A percentile compares a stretch with the other conserved stretches of the same genome.
phyloP scores from a whole-genome alignment of 495 filamentous ascomycete species.

The Talaromyces adpressus region DNA sequence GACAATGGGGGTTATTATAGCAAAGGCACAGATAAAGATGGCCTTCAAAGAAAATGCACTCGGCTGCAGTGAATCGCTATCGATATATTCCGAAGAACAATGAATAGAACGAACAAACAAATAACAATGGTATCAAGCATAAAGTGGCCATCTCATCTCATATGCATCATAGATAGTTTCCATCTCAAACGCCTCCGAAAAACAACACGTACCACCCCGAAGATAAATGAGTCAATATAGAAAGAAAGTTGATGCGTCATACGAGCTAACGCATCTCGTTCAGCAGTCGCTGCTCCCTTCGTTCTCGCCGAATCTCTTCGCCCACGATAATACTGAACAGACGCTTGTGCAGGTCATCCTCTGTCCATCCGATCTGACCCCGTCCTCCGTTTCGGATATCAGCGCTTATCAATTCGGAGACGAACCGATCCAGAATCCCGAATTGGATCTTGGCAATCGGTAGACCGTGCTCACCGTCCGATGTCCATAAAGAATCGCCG shows the following conservation, averaged over 20 bases:
- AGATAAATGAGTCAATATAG: not conserved
- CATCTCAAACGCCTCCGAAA: not conserved
- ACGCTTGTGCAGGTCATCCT: slow-evolving; percentile 37
- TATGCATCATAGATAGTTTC: not conserved
- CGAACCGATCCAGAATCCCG: slow-evolving; percentile 39
- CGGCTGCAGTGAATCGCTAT: not conserved
- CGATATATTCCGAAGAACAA: not conserved
- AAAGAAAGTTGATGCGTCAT: not conserved
- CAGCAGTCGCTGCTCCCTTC: slow-evolving; percentile 13
- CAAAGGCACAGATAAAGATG: not conserved
- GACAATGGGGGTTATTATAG: not conserved
- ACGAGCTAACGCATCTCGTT: not conserved
- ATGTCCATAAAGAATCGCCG: slow-evolving; percentile 42
- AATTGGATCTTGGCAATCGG: slow-evolving; percentile 40
- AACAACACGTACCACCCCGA: not conserved
- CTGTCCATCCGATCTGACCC: slow-evolving; percentile 38
- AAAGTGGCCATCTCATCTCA: not conserved
- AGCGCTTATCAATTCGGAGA: slow-evolving; percentile 30
- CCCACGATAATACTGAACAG: slow-evolving; percentile 43
- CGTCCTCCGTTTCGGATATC: slow-evolving; percentile 33
- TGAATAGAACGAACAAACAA: not conserved
- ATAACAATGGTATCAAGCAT: not conserved
- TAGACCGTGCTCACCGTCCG: slow-evolving; percentile 34
- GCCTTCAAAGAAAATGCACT: not conserved
- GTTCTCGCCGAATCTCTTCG: slow-evolving; percentile 36